Evolutionary conservation across 306 rosid genomes (phyloP), one percentile per base, ranked within the genome.

Genomic region (Malus asiatica): DNA sequence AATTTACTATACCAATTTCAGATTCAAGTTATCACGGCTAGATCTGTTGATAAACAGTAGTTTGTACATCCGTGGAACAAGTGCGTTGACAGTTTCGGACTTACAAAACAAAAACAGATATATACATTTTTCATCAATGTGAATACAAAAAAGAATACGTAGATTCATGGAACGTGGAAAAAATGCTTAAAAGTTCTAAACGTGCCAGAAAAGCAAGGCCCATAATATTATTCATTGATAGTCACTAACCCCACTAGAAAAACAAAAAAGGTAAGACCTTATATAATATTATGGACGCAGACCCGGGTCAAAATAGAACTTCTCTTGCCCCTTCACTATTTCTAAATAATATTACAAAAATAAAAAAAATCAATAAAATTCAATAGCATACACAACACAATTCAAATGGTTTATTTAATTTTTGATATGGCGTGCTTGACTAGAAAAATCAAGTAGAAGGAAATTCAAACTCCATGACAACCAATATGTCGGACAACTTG

Each of bases 261-360:
- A 58, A 58, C 53, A 14, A 4, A 58, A 11, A 61, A 61, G 27
- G 32, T 13, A 30, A 5, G 18, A 60, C 13, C 8, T 55, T 3
- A 61, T 13, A 23, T 22, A 27, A 61, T 25, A 63, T 9, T 5
- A 8, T 65, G 6, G 6, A 71, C 40, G 5, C 1, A 70, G 80
- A 58, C 33, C 84, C 85, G 83, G 90, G 96, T 90, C 92, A 88
- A 86, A 16, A 8, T 81, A 59, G 74, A 84, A 84, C 88, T 83
- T 83, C 79, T 65, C 3, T 10, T 18, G 30, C 18, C 6, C 42
- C 10, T 6, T 8, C 5, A 9, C 66, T 61, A 29, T 63, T 65
- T 16, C 12, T 48, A 48, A 46, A 46, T 14, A 46, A 1, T 45
- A 45, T 45, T 8, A 22, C 4, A 22, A 22, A 20, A 59, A 59